Percentiles rank a stretch among this genome's conserved stretches.
phyloP scores from a whole-genome alignment of 2,329 filamentous ascomycete genomes.

The Monilinia fructicola region DNA sequence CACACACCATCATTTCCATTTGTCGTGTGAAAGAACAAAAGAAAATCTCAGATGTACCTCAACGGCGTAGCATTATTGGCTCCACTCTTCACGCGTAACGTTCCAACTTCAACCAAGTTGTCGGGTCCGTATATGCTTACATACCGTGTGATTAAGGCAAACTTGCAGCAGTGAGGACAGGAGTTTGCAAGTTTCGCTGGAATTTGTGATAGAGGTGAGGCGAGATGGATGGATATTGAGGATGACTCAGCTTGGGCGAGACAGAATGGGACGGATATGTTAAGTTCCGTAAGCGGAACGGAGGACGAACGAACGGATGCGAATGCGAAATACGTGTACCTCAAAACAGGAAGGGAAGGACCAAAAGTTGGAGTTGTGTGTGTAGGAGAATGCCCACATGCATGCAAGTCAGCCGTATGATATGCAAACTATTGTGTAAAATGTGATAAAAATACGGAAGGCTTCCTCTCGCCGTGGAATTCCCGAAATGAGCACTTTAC shows the following conservation, averaged over 20 bases:
- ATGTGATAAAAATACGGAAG: slow-evolving; percentile 10
- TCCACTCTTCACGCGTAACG: slow-evolving; percentile 1
- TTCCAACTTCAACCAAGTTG: slow-evolving; percentile 16
- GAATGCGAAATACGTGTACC: not conserved
- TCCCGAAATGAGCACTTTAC: slow-evolving; percentile 2
- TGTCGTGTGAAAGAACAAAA: not conserved
- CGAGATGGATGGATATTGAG: not conserved
- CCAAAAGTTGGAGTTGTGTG: not conserved
- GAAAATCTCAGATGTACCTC: not conserved
- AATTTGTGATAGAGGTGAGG: not conserved
- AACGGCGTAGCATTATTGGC: slow-evolving; percentile 12
- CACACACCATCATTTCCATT: not conserved
- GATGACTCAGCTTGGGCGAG: slow-evolving; percentile 8
- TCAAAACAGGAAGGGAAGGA: not conserved
- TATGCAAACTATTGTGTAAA: slow-evolving; percentile 14
- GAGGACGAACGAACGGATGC: not conserved
- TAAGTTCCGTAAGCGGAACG: slow-evolving; percentile 2
- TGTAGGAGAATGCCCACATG: slow-evolving; percentile 2
- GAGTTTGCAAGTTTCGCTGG: not conserved
- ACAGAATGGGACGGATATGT: not conserved
- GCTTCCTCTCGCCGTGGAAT: not conserved
- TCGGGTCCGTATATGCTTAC: slow-evolving; percentile 11
- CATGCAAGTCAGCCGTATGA: slow-evolving; percentile 19
- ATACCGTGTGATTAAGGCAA: not conserved
- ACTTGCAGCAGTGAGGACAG: not conserved